Base-by-base conservation (phyloP, 371 early-diverging fungal species). In the Phascolomyces articulosus region DNA sequence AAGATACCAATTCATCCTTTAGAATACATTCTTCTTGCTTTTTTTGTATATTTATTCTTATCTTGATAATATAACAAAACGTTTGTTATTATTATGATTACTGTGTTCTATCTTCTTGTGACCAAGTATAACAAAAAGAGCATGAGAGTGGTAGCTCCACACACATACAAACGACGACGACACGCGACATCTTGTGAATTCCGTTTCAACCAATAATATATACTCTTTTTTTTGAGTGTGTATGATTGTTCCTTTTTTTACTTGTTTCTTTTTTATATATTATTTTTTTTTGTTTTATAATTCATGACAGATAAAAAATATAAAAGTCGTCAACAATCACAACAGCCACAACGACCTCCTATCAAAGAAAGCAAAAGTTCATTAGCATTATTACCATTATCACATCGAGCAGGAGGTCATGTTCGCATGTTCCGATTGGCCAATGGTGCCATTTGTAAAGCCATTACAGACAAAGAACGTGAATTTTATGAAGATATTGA, bases 331-430 rank as follows among this genome's bases (percentile, higher is more conserved):
- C 27, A 4, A 21, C 53, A 55, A 55, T 55, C 27, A 18, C 0
- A 11, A 9, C 34, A 34, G 11, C 34, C 34, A 34, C 34, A 34
- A 55, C 55, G 27, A 29, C 55, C 34, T 11, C 34, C 47, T 20
- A 28, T 23, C 20, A 51, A 24, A 24, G 51, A 24, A 51, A 24
- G 24, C 7, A 24, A 24, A 51, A 51, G 51, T 24, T 51, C 51
- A 51, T 51, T 51, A 18, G 51, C 51, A 7, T 51, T 51, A 7
- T 49, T 62, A 18, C 78, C 78, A 2, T 74, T 77, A 31, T 57
- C 64, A 23, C 70, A 74, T 54, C 68, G 74, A 63, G 78, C 70
- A 28, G 78, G 78, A 9, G 78, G 78, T 1, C 78, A 78, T 65
- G 71, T 74, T 21, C 68, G 72, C 27, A 66, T 78, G 49, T 78